Evolutionary conservation across 371 early-diverging fungal genomes (phyloP).

Genomic region (Zancudomyces culisetae): DNA sequence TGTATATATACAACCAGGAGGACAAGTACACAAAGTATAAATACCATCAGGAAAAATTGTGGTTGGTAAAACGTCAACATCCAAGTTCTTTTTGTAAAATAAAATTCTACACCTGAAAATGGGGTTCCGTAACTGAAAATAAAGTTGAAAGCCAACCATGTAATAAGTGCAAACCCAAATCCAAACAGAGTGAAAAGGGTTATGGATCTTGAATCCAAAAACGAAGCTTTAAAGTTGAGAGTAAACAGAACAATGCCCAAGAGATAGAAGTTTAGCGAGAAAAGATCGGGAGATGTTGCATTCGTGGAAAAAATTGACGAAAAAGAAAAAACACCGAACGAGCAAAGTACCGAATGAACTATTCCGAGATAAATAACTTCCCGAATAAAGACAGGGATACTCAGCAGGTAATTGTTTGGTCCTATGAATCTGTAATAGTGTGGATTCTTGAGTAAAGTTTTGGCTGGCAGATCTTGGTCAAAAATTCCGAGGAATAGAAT

Average conservation of each 20-base stretch:
- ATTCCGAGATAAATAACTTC: constrained; percentile 23
- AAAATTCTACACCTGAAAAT: background rate
- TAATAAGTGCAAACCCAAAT: constrained; percentile 25
- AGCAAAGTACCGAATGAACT: constrained; percentile 25
- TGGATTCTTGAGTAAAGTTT: constrained; percentile 44
- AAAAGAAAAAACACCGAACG: constrained; percentile 20
- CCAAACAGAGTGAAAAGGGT: constrained; percentile 30
- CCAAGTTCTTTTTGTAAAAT: background rate
- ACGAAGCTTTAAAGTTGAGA: constrained; percentile 37
- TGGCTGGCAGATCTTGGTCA: constrained; percentile 53
- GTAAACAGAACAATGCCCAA: constrained; percentile 36
- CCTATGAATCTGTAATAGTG: constrained; percentile 42
- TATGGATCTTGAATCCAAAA: constrained; percentile 34
- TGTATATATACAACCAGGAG: no score
- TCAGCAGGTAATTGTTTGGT: constrained; percentile 21
- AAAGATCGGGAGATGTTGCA: constrained; percentile 21
- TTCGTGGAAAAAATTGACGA: constrained; percentile 13
- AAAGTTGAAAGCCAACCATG: constrained; percentile 34
- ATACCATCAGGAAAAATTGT: background rate
- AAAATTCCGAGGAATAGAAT: constrained; percentile 62
- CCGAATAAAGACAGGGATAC: constrained; percentile 12
- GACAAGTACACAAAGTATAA: background rate
- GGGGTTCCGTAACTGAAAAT: background rate
- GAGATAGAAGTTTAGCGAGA: constrained; percentile 27
- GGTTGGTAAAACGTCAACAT: background rate